A percentile compares a stretch with the other conserved stretches of the same genome.
phyloP scores from a whole-genome alignment of 2,329 filamentous ascomycete genomes.

The Chaetomium strumarium region DNA sequence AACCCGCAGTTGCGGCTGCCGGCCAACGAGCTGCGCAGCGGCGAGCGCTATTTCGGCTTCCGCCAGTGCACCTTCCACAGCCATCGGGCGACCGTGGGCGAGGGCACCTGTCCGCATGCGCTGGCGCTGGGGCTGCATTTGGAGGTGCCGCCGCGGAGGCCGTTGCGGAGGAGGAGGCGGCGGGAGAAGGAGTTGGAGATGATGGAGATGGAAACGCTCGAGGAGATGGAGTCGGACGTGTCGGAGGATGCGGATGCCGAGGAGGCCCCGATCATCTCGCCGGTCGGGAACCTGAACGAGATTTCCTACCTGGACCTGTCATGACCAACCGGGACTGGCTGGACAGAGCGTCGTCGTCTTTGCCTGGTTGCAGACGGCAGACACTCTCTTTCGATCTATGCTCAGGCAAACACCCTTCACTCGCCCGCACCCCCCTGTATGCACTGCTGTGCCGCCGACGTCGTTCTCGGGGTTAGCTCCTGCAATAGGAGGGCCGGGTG shows the following conservation, averaged over 20 bases:
- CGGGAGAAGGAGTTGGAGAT: not conserved
- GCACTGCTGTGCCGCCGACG: no score
- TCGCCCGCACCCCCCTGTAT: no score
- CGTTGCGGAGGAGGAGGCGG: not conserved
- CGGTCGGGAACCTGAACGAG: conserved; percentile 18
- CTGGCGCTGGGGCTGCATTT: not conserved
- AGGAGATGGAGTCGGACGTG: conserved; percentile 16
- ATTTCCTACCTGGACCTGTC: conserved; percentile 19
- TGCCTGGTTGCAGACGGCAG: no score
- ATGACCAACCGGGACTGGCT: conserved; percentile 10
- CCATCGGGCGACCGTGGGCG: conserved; percentile 48
- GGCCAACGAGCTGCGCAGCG: conserved; percentile 49
- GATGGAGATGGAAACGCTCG: conserved; percentile 3
- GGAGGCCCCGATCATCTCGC: conserved; percentile 15
- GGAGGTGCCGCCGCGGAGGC: no score
- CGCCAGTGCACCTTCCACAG: conserved; percentile 56
- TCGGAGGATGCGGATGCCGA: conserved; percentile 10
- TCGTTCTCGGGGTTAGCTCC: no score
- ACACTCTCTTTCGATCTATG: no score
- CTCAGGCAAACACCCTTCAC: no score
- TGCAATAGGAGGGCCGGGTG: no score
- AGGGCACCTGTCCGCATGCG: conserved; percentile 47
- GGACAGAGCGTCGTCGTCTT: no score
- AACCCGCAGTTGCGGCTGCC: conserved; percentile 55
- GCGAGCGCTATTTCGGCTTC: conserved; percentile 55